Evolutionary conservation across 2,329 filamentous ascomycete genomes (phyloP).

Genomic region (Aspergillus versicolor): DNA sequence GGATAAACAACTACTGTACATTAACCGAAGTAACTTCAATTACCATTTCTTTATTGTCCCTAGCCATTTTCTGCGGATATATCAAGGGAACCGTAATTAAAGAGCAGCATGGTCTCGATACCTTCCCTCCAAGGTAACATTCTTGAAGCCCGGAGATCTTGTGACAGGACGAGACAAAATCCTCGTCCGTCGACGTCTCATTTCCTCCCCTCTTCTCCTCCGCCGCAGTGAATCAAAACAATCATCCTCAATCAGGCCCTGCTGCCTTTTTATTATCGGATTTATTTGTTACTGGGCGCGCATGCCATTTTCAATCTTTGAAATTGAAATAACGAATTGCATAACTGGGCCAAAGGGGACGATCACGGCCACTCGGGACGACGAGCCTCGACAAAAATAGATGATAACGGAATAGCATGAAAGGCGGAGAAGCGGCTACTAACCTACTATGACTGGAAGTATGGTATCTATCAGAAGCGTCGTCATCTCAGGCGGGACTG

Average conservation of each 20-base stretch:
- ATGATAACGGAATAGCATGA: not conserved
- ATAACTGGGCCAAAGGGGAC: not conserved
- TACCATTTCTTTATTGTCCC: slow-evolving; percentile 7
- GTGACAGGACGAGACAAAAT: not conserved
- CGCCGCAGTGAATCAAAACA: not conserved
- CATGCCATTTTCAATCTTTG: not conserved
- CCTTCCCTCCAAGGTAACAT: not conserved
- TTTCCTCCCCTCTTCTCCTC: not conserved
- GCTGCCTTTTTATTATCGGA: not conserved
- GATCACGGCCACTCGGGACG: not conserved
- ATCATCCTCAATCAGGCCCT: not conserved
- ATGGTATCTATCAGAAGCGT: slow-evolving; percentile 23
- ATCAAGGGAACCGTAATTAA: not conserved
- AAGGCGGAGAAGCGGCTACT: no score
- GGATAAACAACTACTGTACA: slow-evolving; percentile 36
- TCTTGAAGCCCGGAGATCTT: not conserved
- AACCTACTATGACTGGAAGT: slow-evolving; percentile 13
- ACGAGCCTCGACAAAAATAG: not conserved
- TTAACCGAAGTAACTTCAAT: slow-evolving; percentile 33
- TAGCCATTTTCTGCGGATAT: slow-evolving; percentile 6
- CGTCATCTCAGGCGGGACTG: slow-evolving; percentile 39
- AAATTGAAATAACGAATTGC: not conserved
- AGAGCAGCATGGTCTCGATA: not conserved
- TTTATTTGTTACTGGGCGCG: not conserved
- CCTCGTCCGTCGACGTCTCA: not conserved